phyloP scores from a whole-genome alignment of 495 filamentous ascomycete species.

The Lindgomyces ingoldianus region DNA sequence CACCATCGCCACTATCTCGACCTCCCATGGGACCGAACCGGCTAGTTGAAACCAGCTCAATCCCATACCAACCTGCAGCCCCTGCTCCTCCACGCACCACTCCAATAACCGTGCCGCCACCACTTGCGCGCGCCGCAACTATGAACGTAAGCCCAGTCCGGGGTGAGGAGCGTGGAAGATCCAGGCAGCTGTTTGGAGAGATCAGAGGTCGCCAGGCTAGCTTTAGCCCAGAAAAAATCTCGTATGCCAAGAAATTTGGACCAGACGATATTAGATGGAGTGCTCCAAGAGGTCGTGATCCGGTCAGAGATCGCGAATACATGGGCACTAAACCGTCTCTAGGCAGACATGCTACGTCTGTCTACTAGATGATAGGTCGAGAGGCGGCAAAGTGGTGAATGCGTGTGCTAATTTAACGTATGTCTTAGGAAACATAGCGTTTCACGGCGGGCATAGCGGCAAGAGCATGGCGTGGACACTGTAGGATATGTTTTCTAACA shows the following conservation, averaged over 20 bases:
- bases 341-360: slow-evolving; percentile 26
- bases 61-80: not conserved
- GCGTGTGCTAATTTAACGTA: not conserved
- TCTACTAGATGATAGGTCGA: no score
- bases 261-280: slow-evolving; percentile 32
- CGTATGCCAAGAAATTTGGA: slow-evolving; percentile 9
- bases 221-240: slow-evolving; percentile 19
- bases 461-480: no score
- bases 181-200: slow-evolving; percentile 23
- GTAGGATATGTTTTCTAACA: not conserved
- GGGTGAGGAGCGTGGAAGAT: slow-evolving; percentile 19
- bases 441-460: no score
- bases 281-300: slow-evolving; percentile 3
- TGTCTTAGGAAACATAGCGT: not conserved
- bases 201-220: slow-evolving; percentile 22
- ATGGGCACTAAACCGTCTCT: slow-evolving; percentile 15
- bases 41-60: slow-evolving; percentile 1
- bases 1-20: slow-evolving; percentile 28
- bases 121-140: slow-evolving; percentile 32
- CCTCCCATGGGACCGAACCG: slow-evolving; percentile 28
- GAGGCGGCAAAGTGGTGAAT: no score
- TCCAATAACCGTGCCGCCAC: slow-evolving; percentile 8
- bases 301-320: not conserved
- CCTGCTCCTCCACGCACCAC: slow-evolving; percentile 5
- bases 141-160: slow-evolving; percentile 12